phyloP scores from a whole-genome alignment of 2,329 filamentous ascomycete genomes.

The Nothomitra cinnamomea region DNA sequence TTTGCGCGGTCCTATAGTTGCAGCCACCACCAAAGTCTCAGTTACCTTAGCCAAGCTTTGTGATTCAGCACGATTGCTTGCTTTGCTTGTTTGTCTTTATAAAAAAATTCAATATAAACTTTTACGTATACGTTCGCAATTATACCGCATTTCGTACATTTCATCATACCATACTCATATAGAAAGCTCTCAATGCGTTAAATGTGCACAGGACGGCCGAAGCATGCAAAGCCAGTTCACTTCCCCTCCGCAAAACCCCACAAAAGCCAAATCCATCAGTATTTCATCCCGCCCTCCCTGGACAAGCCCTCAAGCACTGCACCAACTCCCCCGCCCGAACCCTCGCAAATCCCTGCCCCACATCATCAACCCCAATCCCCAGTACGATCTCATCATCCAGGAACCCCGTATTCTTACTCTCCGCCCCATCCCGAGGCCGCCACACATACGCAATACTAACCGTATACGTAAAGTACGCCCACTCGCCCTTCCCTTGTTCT shows the following conservation, averaged over 20 bases:
- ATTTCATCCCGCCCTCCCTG: conserved; percentile 13
- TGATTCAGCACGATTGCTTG: no score
- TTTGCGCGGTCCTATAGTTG: neutral
- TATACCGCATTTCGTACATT: no score
- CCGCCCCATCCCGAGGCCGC: conserved; percentile 17
- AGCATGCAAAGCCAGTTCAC: no score
- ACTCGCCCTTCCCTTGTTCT: conserved; percentile 10
- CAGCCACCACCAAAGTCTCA: no score
- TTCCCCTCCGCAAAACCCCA: no score
- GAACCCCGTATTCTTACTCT: conserved; percentile 20
- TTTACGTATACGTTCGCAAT: no score
- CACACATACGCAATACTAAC: conserved; percentile 23
- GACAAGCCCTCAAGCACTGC: conserved; percentile 21
- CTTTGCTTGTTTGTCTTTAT: no score
- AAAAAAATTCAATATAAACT: no score
- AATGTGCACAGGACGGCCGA: no score
- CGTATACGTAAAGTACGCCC: conserved; percentile 23
- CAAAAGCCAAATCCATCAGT: no score
- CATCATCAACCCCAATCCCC: conserved; percentile 23
- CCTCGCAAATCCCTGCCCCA: conserved; percentile 19
- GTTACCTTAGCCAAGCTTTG: no score
- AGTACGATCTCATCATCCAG: conserved; percentile 24
- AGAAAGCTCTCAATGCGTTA: no score
- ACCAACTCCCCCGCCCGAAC: conserved; percentile 19
- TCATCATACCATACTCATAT: neutral